Evolutionary conservation across 2,329 filamentous ascomycete genomes (phyloP), one percentile per base, ranked within the genome.

Genomic region (Curvularia verruculosa): DNA sequence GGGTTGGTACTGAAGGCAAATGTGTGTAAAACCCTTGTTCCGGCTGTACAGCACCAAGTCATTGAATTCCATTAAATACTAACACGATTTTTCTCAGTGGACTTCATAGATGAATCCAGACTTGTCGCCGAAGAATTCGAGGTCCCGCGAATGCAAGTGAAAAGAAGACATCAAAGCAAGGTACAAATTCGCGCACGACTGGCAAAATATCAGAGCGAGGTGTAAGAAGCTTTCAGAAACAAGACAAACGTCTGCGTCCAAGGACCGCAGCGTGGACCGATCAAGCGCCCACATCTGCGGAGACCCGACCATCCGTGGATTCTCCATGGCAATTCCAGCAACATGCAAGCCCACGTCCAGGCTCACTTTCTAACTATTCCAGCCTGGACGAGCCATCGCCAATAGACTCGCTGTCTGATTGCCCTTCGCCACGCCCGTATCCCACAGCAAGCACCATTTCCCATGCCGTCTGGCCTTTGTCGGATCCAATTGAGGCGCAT

Each of bases 21-120:
- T 58, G 66, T 67, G 57, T 19, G 63, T 63, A 44, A 6, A 6
- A 10, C 9, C 8, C 28, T n/a, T n/a, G 28, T 29, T 10, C 28
- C 10, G 28, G 28, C 9, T 29, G 28, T 10, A n/a, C n/a, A n/a
- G n/a, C n/a, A n/a, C n/a, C n/a, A n/a, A n/a, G n/a, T n/a, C n/a
- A n/a, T n/a, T n/a, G n/a, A n/a, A n/a, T n/a, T n/a, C n/a, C n/a
- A n/a, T n/a, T n/a, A 7, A 18, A 8, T 10, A 24, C 50, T 54
- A 19, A 54, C 7, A 8, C 18, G 5, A 18, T 28, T 9, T 28
- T 9, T 37, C 15, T 9, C 29, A 66, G 64, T 63, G 15, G 50
- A 67, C 40, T 68, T 67, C 41, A 43, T 68, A 10, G 58, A 68
- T 18, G 63, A 66, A 31, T 60, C 64, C 5, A 52, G 29, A 23